Percentiles rank a stretch among this genome's conserved stretches.
Evolutionary conservation across 2,329 filamentous ascomycete genomes (phyloP).

Genomic region (Fusarium abutilonis): DNA sequence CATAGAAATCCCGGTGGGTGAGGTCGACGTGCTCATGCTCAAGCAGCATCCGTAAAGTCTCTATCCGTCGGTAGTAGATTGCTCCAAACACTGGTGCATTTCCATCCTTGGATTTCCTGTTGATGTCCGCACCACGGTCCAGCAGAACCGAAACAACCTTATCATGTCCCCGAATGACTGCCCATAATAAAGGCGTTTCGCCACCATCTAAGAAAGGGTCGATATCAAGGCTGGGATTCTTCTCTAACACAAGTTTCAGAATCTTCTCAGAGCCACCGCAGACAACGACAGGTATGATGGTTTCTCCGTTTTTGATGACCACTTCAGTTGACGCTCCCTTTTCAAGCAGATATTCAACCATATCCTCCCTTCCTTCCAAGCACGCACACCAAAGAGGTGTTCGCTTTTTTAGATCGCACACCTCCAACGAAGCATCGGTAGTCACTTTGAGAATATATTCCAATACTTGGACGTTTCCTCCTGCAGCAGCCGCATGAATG

Average conservation of each 20-base stretch:
- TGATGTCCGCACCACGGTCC: conserved; percentile 27
- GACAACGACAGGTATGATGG: conserved; percentile 16
- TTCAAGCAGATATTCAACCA: conserved; percentile 32
- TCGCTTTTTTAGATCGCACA: conserved; percentile 13
- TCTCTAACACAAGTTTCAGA: conserved; percentile 25
- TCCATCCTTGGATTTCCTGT: conserved; percentile 15
- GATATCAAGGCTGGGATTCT: conserved; percentile 25
- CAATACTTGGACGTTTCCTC: conserved; percentile 25
- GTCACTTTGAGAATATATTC: conserved; percentile 14
- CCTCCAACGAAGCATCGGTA: conserved; percentile 17
- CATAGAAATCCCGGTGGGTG: conserved; percentile 21
- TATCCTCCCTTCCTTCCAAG: conserved; percentile 16
- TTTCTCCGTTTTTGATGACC: conserved; percentile 16
- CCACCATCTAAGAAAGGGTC: conserved; percentile 15
- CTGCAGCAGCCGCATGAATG: conserved; percentile 28
- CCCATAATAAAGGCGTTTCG: conserved; percentile 23
- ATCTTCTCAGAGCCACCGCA: conserved; percentile 23
- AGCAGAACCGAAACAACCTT: conserved; percentile 21
- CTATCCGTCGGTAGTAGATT: conserved; percentile 16
- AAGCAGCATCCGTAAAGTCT: conserved; percentile 14
- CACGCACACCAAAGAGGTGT: conserved; percentile 34
- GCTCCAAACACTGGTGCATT: conserved; percentile 23
- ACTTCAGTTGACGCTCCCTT: conserved; percentile 21
- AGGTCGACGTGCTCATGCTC: conserved; percentile 20
- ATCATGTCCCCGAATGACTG: conserved; percentile 7